Percentiles rank a stretch among this genome's conserved stretches.
Evolutionary conservation across 352 stramenopile genomes (phyloP).

Genomic region (Globisporangium rhizosaccharum): DNA sequence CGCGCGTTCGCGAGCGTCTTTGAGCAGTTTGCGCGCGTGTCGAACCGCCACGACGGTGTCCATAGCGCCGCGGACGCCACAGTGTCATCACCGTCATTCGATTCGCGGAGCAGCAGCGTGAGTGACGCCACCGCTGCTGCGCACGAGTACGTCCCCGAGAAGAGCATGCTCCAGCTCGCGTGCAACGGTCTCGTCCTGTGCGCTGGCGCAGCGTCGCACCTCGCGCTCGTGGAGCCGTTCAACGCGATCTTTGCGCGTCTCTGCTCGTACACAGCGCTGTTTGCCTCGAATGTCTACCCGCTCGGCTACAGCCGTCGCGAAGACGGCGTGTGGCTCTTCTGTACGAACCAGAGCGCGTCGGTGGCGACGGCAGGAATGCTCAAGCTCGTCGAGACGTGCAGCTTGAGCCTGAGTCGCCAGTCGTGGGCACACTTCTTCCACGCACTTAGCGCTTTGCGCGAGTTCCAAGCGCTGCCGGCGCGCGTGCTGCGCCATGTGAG

Average conservation of each 20-base stretch:
- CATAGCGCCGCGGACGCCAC: conserved; percentile 15
- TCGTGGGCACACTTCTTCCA: conserved; percentile 70
- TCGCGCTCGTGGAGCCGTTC: conserved; percentile 46
- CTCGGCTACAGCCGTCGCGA: conserved; percentile 49
- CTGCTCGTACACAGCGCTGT: conserved; percentile 59
- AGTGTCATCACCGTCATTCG: conserved; percentile 1
- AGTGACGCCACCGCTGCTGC: conserved; percentile 4
- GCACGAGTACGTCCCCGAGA: conserved; percentile 60
- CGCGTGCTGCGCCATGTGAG: conserved; percentile 27
- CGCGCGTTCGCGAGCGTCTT: conserved; percentile 68
- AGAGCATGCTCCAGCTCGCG: conserved; percentile 64
- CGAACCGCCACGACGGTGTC: conserved; percentile 38
- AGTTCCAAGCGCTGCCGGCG: conserved; percentile 56
- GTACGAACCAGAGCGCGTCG: conserved; percentile 60
- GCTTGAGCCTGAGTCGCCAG: conserved; percentile 35
- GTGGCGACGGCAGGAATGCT: conserved; percentile 65
- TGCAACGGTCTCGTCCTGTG: conserved; percentile 74
- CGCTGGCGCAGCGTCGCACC: conserved; percentile 47
- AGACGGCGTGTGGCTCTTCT: conserved; percentile 57
- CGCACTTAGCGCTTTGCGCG: conserved; percentile 45
- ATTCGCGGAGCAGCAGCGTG: not conserved
- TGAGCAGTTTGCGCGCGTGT: conserved; percentile 58
- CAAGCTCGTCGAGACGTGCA: conserved; percentile 61
- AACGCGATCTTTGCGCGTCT: conserved; percentile 59
- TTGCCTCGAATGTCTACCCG: conserved; percentile 54